Conservation (phyloP, 1,284 basidiomycete genomes). For the Papiliotrema fonsecae region DNA sequence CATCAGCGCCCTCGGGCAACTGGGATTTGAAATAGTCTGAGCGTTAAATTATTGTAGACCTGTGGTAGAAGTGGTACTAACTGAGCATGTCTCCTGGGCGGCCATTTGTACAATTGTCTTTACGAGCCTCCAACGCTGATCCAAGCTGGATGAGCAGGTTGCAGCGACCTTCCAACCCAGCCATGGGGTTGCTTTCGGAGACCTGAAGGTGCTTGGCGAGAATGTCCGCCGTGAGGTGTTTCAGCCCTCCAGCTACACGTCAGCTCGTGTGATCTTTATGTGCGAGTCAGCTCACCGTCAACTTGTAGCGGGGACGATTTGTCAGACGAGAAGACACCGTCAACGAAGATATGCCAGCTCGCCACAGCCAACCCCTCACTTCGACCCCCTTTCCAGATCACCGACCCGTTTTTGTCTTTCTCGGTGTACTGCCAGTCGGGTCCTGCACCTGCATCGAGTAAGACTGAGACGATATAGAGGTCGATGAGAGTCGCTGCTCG, state of each 20-base stretch:
- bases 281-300: constrained; percentile 58
- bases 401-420: constrained; percentile 27
- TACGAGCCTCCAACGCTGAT: constrained; percentile 60
- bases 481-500: constrained; percentile 72
- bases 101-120: constrained; percentile 61
- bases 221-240: constrained; percentile 59
- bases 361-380: constrained; percentile 92
- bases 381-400: constrained; percentile 57
- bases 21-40: constrained; percentile 23
- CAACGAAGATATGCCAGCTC: constrained; percentile 80
- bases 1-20: constrained; percentile 6
- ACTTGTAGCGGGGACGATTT: constrained; percentile 62
- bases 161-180: constrained; percentile 81
- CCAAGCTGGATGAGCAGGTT: constrained; percentile 69
- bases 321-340: constrained; percentile 75
- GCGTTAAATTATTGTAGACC: neutral
- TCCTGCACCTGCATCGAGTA: constrained; percentile 91
- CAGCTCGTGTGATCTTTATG: constrained; percentile 1
- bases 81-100: constrained; percentile 79
- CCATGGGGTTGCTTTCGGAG: constrained; percentile 70
- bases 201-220: constrained; percentile 78
- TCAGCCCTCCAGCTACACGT: constrained; percentile 64
- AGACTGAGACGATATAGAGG: constrained; percentile 85
- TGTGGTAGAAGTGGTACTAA: constrained; percentile 40
- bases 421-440: constrained; percentile 76